Evolutionary conservation across 2,329 filamentous ascomycete species (phyloP).

Genomic region (Ilyonectria destructans): DNA sequence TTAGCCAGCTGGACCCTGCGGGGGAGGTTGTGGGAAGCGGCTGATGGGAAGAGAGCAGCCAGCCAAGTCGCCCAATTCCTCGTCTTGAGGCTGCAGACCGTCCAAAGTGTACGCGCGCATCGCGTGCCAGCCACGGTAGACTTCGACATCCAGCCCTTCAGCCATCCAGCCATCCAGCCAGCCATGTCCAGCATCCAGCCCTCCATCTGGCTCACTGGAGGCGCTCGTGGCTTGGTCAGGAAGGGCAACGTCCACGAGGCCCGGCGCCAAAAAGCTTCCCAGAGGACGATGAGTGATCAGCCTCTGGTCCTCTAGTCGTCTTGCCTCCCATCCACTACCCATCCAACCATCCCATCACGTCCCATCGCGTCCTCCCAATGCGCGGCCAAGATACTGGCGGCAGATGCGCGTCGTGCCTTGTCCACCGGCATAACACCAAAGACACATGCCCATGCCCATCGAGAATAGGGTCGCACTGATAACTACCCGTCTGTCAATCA

Average conservation of each 20-base stretch:
- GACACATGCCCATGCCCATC: constrained; percentile 21
- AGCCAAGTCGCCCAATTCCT: constrained; percentile 8
- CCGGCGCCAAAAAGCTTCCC: constrained; percentile 41
- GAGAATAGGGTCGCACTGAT: constrained; percentile 21
- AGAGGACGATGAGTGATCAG: constrained; percentile 36
- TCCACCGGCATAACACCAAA: constrained; percentile 5
- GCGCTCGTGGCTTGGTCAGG: constrained; percentile 46
- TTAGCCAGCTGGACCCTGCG: background rate
- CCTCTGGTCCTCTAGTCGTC: constrained; percentile 27
- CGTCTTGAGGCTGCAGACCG: background rate
- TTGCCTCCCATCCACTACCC: background rate
- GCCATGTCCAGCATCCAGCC: constrained; percentile 26
- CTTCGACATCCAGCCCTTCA: constrained; percentile 8
- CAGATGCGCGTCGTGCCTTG: constrained; percentile 45
- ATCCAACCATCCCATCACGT: constrained; percentile 13
- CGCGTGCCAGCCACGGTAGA: constrained; percentile 10
- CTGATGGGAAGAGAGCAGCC: background rate
- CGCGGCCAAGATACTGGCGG: constrained; percentile 36
- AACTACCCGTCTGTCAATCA: constrained; percentile 32
- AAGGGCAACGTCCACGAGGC: constrained; percentile 44
- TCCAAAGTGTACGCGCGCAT: constrained; percentile 7
- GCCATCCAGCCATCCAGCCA: background rate
- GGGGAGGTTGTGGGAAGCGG: background rate
- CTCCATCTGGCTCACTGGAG: constrained; percentile 33
- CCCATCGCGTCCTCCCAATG: constrained; percentile 7